Evolutionary conservation across 2,329 filamentous ascomycete species (phyloP), one percentile per base, ranked within the genome.

Genomic region (Penicillium sp.): DNA sequence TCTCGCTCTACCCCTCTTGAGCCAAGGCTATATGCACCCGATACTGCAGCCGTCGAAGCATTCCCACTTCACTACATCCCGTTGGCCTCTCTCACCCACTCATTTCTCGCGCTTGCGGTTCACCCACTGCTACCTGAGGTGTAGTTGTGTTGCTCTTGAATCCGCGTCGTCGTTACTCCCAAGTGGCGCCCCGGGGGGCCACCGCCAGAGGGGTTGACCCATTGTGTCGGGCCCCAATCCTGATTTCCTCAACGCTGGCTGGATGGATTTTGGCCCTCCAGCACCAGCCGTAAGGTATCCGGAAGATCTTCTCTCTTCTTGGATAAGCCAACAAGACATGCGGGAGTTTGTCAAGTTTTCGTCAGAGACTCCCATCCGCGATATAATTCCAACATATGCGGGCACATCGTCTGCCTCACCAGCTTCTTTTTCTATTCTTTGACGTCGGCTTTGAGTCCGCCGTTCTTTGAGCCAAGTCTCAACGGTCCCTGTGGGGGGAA

Each of bases 201-300:
- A 64, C 58, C 61, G 62, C 52, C 57, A 60, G 66, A 66, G 63
- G 63, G 62, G 62, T 62, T 63, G 66, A 67, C 59, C 71, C 71
- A 66, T 33, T 64, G 61, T 65, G 57, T 62, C 67, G 69, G 71
- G 69, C 61, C 53, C 44, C 54, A 42, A 58, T 33, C 49, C 53
- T 44, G 58, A 39, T 31, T 52, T 57, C 47, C 53, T 60, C 61
- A 57, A 60, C 49, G 27, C 51, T 63, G 29, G 50, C 27, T 55
- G 54, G 46, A 46, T 56, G 47, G 33, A 52, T 62, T 60, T 54
- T 53, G n/a, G 58, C 33, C 58, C 58, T 64, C 59, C 48, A 54
- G 50, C 57, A 55, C 50, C 49, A 46, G 53, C 56, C 35, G 56
- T 59, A 56, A 31, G 53, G 26, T 50, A 11, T 42, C 57, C 44